Evolutionary conservation across 2,329 filamentous ascomycete species (phyloP).

Genomic region (Arachnomyces sp.): DNA sequence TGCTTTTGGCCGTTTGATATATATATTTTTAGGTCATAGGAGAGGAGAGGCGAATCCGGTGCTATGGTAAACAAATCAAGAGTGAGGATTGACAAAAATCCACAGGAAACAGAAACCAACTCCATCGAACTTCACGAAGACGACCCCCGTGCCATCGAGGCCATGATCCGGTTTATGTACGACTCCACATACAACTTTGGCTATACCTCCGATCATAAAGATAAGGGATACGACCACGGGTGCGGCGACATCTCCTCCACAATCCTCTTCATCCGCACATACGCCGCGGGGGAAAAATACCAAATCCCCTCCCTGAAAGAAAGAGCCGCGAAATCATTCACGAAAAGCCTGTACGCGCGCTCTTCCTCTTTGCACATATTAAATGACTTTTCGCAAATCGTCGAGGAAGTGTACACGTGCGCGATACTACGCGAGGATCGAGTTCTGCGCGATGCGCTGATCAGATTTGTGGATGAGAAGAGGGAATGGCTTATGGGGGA

Average conservation of each 20-base stretch:
- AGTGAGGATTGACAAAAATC: too few species aligned
- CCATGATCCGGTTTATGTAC: conserved; percentile 21
- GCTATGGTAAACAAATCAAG: too few species aligned
- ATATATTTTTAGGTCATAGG: too few species aligned
- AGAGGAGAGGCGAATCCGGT: too few species aligned
- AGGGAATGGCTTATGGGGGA: too few species aligned
- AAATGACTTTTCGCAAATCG: conserved; percentile 4
- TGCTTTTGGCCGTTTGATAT: too few species aligned
- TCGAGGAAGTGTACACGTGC: conserved; percentile 5
- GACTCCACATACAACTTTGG: too few species aligned
- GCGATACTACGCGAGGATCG: conserved; percentile 1
- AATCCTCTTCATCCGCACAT: conserved; percentile 42
- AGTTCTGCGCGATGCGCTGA: conserved; percentile 4
- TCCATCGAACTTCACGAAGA: conserved; percentile 13
- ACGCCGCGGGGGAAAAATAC: conserved; percentile 9
- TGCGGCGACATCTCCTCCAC: conserved; percentile 58
- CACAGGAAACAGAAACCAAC: conserved; percentile 8
- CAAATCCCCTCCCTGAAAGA: conserved; percentile 4
- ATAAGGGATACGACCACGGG: conserved; percentile 64
- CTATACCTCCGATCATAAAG: conserved; percentile 6
- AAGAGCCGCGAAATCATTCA: conserved; percentile 5
- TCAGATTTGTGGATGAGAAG: too few species aligned
- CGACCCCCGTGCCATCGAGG: conserved; percentile 14
- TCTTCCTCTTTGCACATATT: conserved; percentile 6
- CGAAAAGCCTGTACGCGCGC: not conserved